Evolutionary conservation across 805 yeast species (phyloP).

Genomic region (Candida lessepsii): DNA sequence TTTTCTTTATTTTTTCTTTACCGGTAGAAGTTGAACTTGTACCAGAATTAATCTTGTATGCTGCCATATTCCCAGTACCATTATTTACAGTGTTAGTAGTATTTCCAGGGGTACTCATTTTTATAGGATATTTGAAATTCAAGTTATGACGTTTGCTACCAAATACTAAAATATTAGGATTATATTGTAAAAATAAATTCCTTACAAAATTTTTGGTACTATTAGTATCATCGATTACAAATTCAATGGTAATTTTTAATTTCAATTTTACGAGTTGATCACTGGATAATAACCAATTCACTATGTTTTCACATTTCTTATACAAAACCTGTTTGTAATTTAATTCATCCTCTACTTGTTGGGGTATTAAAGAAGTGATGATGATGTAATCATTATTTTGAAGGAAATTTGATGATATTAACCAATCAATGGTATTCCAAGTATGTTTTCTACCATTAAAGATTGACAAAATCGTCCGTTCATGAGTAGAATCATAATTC

Average conservation of each 20-base stretch:
- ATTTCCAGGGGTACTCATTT: conserved; percentile 21
- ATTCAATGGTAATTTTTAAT: conserved; percentile 41
- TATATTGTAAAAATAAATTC: conserved; percentile 40
- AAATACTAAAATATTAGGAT: conserved; percentile 36
- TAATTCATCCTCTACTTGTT: background rate
- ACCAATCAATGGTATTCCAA: conserved; percentile 45
- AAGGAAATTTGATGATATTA: conserved; percentile 24
- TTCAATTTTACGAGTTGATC: conserved; percentile 19
- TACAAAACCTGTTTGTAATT: conserved; percentile 13
- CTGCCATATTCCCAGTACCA: too few species aligned
- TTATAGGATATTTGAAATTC: conserved; percentile 42
- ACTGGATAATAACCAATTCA: conserved; percentile 21
- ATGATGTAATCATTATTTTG: conserved; percentile 40
- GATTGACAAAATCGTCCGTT: conserved; percentile 35
- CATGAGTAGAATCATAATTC: conserved; percentile 15
- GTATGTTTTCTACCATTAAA: conserved; percentile 43
- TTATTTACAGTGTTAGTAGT: background rate
- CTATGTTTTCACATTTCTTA: conserved; percentile 26
- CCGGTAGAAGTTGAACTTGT: too few species aligned
- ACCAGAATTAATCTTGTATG: conserved; percentile 5
- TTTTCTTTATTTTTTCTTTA: conserved; percentile 16
- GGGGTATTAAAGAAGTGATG: conserved; percentile 26
- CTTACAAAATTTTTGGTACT: conserved; percentile 33
- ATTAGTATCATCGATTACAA: conserved; percentile 28
- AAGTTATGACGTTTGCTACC: conserved; percentile 41